Evolutionary conservation across 2,329 filamentous ascomycete genomes (phyloP).

Genomic region (Trichophyton simii): DNA sequence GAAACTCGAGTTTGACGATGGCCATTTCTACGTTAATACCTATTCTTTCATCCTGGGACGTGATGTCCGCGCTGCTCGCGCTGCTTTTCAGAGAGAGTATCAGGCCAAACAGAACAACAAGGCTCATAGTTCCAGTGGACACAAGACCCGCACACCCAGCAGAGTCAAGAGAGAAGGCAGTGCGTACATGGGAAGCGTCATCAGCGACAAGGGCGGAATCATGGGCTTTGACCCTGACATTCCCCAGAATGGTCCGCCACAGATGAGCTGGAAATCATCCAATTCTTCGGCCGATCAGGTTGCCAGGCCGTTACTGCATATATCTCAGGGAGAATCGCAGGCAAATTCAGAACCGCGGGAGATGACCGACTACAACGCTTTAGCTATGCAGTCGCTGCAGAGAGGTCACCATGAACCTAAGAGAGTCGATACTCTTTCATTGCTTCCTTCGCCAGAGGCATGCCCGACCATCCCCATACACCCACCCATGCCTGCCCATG

Average conservation of each 20-base stretch:
- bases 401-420: slow-evolving; percentile 17
- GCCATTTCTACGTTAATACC: slow-evolving; percentile 53
- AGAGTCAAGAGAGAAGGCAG: slow-evolving; percentile 34
- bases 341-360: slow-evolving; percentile 8
- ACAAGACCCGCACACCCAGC: slow-evolving; percentile 34
- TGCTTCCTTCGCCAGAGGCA: slow-evolving; percentile 40
- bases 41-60: slow-evolving; percentile 51
- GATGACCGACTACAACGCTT: slow-evolving; percentile 34
- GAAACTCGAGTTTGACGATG: slow-evolving; percentile 52
- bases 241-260: slow-evolving; percentile 28
- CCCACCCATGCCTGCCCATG: slow-evolving; percentile 37
- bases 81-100: slow-evolving; percentile 34
- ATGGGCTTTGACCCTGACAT: slow-evolving; percentile 37
- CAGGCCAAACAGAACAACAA: slow-evolving; percentile 31
- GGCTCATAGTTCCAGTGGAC: slow-evolving; percentile 36
- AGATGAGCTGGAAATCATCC: slow-evolving; percentile 37
- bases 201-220: slow-evolving; percentile 45
- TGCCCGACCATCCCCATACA: slow-evolving; percentile 50
- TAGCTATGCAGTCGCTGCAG: slow-evolving; percentile 33
- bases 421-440: slow-evolving; percentile 34
- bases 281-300: slow-evolving; percentile 31
- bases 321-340: slow-evolving; percentile 11
- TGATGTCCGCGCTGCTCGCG: slow-evolving; percentile 42
- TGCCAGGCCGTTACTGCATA: slow-evolving; percentile 20
- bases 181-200: slow-evolving; percentile 37